Conservation (phyloP, 805 yeast species). For the Teunomyces barrocoloradensis region DNA sequence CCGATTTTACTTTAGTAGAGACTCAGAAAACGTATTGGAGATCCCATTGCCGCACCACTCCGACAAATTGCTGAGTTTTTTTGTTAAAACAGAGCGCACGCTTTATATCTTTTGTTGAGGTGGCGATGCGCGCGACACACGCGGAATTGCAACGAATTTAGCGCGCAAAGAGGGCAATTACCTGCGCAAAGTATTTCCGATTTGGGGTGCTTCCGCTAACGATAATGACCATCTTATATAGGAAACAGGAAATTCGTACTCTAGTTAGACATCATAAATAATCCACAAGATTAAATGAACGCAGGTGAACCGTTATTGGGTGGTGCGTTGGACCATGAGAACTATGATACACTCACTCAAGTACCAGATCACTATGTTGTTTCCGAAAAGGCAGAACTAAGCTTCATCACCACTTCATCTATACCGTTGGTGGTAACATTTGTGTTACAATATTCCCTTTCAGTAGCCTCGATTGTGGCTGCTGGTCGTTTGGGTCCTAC, state of each 20-base stretch:
- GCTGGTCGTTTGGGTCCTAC: conserved; percentile 23
- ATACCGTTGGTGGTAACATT: conserved; percentile 24
- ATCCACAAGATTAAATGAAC: conserved; percentile 15
- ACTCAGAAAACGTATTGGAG: conserved; percentile 5
- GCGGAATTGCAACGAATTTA: too few species aligned
- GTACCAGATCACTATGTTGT: conserved; percentile 4
- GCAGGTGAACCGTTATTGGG: conserved; percentile 25
- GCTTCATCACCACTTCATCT: conserved; percentile 15
- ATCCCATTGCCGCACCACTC: conserved; percentile 7
- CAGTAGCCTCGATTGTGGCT: conserved; percentile 22
- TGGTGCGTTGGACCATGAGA: conserved; percentile 18
- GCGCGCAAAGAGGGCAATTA: neutral
- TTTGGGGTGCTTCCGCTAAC: conserved; percentile 1
- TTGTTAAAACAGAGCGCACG: conserved; percentile 12
- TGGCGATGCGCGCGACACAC: too few species aligned
- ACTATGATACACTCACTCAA: conserved; percentile 16
- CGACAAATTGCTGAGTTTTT: conserved; percentile 10
- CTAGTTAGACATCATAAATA: neutral
- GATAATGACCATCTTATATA: neutral
- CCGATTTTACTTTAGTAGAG: conserved; percentile 10
- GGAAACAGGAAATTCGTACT: too few species aligned
- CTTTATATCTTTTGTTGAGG: conserved; percentile 12
- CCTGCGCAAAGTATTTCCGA: neutral
- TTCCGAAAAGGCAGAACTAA: conserved; percentile 8
- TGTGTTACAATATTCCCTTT: conserved; percentile 21